Conservation (phyloP, 371 early-diverging fungal genomes). For the Saksenaea oblongispora region DNA sequence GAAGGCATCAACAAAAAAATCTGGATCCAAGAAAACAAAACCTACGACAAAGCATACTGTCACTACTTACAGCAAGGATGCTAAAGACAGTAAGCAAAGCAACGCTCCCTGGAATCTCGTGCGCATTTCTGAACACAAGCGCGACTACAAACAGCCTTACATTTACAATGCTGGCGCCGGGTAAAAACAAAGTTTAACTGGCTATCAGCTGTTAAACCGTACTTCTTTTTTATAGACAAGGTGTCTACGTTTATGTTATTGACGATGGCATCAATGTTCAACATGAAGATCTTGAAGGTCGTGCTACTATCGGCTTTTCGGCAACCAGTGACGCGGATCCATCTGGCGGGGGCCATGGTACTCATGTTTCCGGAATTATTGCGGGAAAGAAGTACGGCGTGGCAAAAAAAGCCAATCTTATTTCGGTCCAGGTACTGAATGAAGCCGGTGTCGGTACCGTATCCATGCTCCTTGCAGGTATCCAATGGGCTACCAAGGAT, state of each 20-base stretch:
- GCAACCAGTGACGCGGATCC: constrained; percentile 62
- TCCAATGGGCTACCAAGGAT: constrained; percentile 64
- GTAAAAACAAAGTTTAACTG: constrained; percentile 8
- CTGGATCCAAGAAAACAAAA: constrained; percentile 5
- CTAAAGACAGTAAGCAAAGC: constrained; percentile 19
- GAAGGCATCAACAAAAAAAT: background rate
- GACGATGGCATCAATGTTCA: constrained; percentile 48
- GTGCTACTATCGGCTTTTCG: constrained; percentile 58
- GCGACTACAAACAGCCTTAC: constrained; percentile 24
- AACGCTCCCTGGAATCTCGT: constrained; percentile 44
- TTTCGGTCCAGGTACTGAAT: constrained; percentile 86
- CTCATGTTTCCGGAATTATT: constrained; percentile 83
- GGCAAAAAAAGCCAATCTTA: constrained; percentile 81
- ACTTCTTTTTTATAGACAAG: constrained; percentile 18
- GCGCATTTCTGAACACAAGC: constrained; percentile 35
- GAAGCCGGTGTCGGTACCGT: constrained; percentile 64
- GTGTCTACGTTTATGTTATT: constrained; percentile 56
- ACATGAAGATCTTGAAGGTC: constrained; percentile 63
- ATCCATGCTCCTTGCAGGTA: constrained; percentile 69
- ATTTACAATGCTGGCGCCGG: constrained; percentile 32
- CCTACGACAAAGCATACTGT: background rate
- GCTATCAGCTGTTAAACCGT: background rate
- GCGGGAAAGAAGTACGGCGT: constrained; percentile 81
- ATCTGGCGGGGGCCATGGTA: constrained; percentile 41
- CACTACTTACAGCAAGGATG: background rate